Evolutionary conservation across 257 asterid genomes (phyloP).

Genomic region (Linderniella brevidens): DNA sequence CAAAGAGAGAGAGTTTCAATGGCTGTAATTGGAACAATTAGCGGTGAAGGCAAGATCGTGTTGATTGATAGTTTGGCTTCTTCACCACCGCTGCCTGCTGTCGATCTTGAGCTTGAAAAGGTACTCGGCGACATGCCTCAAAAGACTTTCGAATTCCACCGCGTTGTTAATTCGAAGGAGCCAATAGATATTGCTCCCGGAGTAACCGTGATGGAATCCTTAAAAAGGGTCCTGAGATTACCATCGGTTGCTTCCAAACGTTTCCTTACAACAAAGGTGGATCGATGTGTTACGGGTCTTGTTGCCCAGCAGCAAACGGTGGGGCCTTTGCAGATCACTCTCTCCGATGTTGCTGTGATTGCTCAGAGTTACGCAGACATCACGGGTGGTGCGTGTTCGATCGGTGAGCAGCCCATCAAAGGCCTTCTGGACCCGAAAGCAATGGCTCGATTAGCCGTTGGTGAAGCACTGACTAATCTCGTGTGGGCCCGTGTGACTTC

Average conservation of each 20-base stretch:
- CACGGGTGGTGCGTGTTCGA: conserved; percentile 88
- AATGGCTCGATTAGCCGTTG: conserved; percentile 84
- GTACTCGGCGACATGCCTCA: conserved; percentile 98
- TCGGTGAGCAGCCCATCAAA: conserved; percentile 83
- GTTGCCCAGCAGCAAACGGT: conserved; percentile 98
- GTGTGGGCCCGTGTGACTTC: conserved; percentile 85
- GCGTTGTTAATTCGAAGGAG: conserved; percentile 25
- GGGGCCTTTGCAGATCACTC: conserved; percentile 86
- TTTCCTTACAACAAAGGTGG: conserved; percentile 85
- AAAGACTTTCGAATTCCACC: conserved; percentile 72
- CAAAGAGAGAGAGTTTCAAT: conserved; percentile 80
- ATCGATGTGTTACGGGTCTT: conserved; percentile 88
- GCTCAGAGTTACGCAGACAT: conserved; percentile 63
- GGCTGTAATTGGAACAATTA: conserved; percentile 82
- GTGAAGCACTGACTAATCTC: conserved; percentile 87
- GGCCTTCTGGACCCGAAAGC: conserved; percentile 84
- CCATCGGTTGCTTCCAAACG: conserved; percentile 85
- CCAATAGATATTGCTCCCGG: conserved; percentile 85
- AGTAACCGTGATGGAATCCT: conserved; percentile 40
- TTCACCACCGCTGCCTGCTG: conserved; percentile 50
- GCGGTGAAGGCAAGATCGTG: conserved; percentile 62
- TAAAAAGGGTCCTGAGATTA: conserved; percentile 73
- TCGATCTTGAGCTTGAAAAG: conserved; percentile 89
- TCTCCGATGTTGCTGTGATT: conserved; percentile 79
- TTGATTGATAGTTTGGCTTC: conserved; percentile 49